Percentiles rank a stretch among this genome's conserved stretches.
These are phyloP conservation scores for Aspergillus aculeatinus DNA, from an alignment of 2,329 filamentous ascomycete genomes.

Conservation along the genomic window DNA sequence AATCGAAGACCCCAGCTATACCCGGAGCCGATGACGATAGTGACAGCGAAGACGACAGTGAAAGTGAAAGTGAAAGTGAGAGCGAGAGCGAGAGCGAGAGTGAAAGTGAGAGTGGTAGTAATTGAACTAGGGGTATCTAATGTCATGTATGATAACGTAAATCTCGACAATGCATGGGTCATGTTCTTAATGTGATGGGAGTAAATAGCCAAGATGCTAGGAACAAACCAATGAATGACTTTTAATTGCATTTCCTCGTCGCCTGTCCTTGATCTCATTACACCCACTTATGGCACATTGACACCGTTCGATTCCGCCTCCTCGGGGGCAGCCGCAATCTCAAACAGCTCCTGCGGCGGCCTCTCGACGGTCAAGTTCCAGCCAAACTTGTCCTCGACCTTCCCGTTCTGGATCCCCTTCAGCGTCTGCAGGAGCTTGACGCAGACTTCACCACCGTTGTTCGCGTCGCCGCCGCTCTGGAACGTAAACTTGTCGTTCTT, in stretches of 20 bases:
- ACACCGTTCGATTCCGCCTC: conserved; percentile 22
- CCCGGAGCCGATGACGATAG: conserved; percentile 16
- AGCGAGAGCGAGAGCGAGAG: conserved; percentile 15
- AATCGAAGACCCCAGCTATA: background rate
- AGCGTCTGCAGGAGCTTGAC: conserved; percentile 71
- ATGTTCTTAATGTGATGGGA: background rate
- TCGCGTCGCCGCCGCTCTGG: conserved; percentile 41
- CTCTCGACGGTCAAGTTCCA: conserved; percentile 59
- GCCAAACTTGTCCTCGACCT: conserved; percentile 70
- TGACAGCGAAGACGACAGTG: conserved; percentile 13
- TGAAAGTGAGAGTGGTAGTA: background rate
- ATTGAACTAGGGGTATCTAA: background rate
- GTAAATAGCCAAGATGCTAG: background rate
- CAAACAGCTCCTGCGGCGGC: conserved; percentile 30
- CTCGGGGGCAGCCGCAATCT: conserved; percentile 24
- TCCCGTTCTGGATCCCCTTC: conserved; percentile 82
- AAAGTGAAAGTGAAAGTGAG: conserved; percentile 14
- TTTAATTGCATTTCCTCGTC: background rate
- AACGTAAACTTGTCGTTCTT: conserved; percentile 58
- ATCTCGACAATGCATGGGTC: background rate
- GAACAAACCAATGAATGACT: background rate
- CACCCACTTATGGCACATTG: conserved; percentile 27
- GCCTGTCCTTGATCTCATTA: background rate
- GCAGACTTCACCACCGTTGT: conserved; percentile 64
- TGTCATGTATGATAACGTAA: background rate